Evolutionary conservation across 306 rosid species (phyloP).

Genomic region (Oxytropis ochrocephala): DNA sequence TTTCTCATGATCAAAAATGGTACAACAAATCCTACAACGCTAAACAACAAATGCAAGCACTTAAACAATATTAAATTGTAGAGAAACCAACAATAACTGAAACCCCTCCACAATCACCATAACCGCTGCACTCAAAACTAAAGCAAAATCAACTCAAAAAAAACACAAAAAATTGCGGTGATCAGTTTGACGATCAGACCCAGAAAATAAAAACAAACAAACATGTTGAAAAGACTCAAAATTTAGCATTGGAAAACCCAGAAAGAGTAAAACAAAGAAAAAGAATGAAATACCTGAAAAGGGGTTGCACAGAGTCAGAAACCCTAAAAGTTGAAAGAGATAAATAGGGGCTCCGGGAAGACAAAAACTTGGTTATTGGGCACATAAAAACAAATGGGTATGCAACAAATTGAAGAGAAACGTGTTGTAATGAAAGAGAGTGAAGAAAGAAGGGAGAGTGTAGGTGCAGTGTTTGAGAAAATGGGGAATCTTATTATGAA

Average conservation of each 20-base stretch:
- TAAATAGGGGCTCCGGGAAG: neutral
- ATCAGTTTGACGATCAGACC: slow-evolving; percentile 25
- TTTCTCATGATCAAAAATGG: slow-evolving; percentile 4
- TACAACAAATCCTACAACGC: neutral
- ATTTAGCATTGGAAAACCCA: neutral
- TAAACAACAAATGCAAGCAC: slow-evolving; percentile 19
- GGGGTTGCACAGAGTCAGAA: slow-evolving; percentile 8
- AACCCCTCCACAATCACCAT: slow-evolving; percentile 12
- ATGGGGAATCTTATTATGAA: slow-evolving; percentile 34
- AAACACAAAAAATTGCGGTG: neutral
- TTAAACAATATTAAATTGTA: slow-evolving; percentile 3
- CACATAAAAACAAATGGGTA: slow-evolving; percentile 19
- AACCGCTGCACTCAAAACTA: slow-evolving; percentile 10
- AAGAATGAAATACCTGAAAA: slow-evolving; percentile 33
- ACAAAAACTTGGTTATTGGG: neutral
- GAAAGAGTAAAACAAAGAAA: slow-evolving; percentile 3
- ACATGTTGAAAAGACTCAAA: neutral
- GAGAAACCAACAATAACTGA: slow-evolving; percentile 7
- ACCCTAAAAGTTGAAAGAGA: slow-evolving; percentile 32
- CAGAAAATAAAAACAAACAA: neutral
- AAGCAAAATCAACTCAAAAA: slow-evolving; percentile 3
- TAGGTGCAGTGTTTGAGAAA: slow-evolving; percentile 22
- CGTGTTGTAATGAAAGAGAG: neutral
- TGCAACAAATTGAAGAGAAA: slow-evolving; percentile 16
- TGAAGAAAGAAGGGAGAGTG: neutral